phyloP scores from a whole-genome alignment of 139 green algal genomes.

The Chlorella sp. region DNA sequence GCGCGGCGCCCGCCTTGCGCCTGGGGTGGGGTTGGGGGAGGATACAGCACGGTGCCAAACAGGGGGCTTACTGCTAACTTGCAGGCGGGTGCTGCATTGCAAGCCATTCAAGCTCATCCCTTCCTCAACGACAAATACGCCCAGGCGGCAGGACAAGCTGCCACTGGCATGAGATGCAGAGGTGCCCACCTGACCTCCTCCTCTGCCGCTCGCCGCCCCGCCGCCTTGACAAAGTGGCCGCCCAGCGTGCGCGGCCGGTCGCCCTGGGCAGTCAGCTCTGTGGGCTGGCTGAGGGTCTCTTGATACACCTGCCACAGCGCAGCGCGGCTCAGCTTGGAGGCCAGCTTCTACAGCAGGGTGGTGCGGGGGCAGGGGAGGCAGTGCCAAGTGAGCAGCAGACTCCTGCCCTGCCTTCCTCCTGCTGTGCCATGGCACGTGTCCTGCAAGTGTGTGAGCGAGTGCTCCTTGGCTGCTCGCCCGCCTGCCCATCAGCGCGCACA shows the following conservation, averaged over 20 bases:
- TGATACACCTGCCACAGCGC: not conserved
- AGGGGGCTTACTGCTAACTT: no score
- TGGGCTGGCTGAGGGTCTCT: not conserved
- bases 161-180: no score
- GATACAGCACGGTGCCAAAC: not conserved
- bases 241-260: conserved; percentile 3
- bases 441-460: no score
- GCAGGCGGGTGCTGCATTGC: no score
- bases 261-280: conserved; percentile 5
- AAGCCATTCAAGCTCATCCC: not conserved
- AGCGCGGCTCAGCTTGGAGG: not conserved
- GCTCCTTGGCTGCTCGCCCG: no score
- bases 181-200: not conserved
- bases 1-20: not conserved
- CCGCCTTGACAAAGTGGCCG: conserved; percentile 14
- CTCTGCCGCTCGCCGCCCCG: not conserved
- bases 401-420: no score
- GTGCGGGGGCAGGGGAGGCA: not conserved
- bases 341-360: not conserved
- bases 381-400: not conserved
- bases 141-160: no score
- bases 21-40: not conserved
- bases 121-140: no score
- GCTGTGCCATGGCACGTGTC: no score
- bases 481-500: no score